Evolutionary conservation across 768 basidiomycete species (phyloP).

Genomic region (Tylopilus felleus): DNA sequence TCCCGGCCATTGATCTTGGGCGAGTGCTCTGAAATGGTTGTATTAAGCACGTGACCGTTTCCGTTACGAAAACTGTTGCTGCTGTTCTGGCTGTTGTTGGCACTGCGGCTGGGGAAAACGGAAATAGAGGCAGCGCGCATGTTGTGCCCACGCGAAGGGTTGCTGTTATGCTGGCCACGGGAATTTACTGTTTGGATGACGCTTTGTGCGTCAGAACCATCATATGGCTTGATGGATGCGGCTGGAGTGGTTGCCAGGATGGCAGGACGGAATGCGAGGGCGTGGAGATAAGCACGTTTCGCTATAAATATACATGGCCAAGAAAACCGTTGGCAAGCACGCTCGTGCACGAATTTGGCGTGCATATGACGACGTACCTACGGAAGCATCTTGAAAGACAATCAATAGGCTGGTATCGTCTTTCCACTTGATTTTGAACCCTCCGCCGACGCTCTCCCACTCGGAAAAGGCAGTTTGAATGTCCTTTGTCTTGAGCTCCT

Average conservation of each 20-base stretch:
- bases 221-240: constrained; percentile 84
- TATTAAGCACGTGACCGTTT: constrained; percentile 36
- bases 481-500: constrained; percentile 97
- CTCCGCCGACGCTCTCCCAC: constrained; percentile 82
- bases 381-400: constrained; percentile 86
- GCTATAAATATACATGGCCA: constrained; percentile 13
- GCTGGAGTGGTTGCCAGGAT: constrained; percentile 53
- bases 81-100: constrained; percentile 37
- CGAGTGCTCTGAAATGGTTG: constrained; percentile 51
- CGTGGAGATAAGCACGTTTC: constrained; percentile 65
- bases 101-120: constrained; percentile 53
- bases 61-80: constrained; percentile 25
- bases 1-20: constrained; percentile 51
- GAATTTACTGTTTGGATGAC: constrained; percentile 84
- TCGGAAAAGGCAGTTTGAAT: constrained; percentile 88
- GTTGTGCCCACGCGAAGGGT: constrained; percentile 68
- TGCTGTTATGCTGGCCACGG: constrained; percentile 58
- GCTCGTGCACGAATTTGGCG: not conserved
- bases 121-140: constrained; percentile 67
- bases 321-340: not conserved
- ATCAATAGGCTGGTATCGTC: constrained; percentile 95
- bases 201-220: constrained; percentile 85
- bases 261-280: constrained; percentile 78
- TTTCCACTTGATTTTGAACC: constrained; percentile 98
- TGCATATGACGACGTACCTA: constrained; percentile 61